Percentiles rank a stretch among this genome's conserved stretches.
phyloP scores from a whole-genome alignment of 352 stramenopile species.

The Phytophthora sansomeana region DNA sequence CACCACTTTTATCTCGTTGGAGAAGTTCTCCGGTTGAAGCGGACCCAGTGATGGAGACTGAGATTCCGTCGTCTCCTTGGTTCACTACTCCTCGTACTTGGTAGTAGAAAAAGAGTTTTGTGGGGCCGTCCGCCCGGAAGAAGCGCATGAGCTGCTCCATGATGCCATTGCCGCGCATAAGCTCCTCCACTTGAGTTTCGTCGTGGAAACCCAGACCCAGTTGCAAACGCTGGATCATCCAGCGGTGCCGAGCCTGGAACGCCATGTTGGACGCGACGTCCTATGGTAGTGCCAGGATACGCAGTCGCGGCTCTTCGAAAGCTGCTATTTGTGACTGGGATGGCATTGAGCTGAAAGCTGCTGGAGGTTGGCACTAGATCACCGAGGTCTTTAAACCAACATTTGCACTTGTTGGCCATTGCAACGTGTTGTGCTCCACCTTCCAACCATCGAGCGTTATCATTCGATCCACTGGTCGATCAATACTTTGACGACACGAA shows the following conservation, averaged over 20 bases:
- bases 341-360: no score
- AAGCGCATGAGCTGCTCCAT: conserved; percentile 81
- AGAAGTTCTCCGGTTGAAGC: conserved; percentile 26
- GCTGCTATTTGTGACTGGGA: not conserved
- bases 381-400: no score
- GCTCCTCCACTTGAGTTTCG: conserved; percentile 79
- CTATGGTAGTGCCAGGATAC: not conserved
- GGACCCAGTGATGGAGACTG: not conserved
- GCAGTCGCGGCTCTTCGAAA: conserved; percentile 19
- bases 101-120: conserved; percentile 87
- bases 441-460: no score
- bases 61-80: conserved; percentile 1
- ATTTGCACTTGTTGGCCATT: no score
- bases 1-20: conserved; percentile 1
- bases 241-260: conserved; percentile 87
- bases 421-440: no score
- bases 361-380: no score
- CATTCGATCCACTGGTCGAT: no score
- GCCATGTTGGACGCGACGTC: conserved; percentile 48
- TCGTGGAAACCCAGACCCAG: conserved; percentile 75
- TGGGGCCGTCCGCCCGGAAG: conserved; percentile 71
- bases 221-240: conserved; percentile 87
- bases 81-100: conserved; percentile 42
- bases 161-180: conserved; percentile 81
- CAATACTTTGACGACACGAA: no score